Base-by-base conservation (phyloP, 2,329 filamentous ascomycete genomes). In the Cordyceps cicadae region DNA sequence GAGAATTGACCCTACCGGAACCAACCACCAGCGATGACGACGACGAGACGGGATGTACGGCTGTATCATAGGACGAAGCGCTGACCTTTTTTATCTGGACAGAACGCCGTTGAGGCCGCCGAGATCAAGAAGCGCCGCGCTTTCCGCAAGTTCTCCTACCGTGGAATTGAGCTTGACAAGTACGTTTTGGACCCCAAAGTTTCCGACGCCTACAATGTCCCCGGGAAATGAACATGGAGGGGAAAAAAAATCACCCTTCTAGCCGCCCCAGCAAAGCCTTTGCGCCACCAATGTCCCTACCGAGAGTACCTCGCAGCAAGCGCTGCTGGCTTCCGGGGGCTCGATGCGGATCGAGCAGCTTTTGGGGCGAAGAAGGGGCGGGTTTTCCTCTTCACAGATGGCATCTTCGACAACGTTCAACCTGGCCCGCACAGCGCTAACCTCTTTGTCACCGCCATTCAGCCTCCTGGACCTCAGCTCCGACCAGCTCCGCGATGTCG, bases 111-210 rank as follows among this genome's bases (percentile, higher is more conserved):
- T 85, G 90, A 94, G 86, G 93, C 93, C 81, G 93, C 92, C 78
- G 94, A 97, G 90, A 84, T 99, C 81, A 99, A 97, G 92, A 96
- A 90, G 87, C 96, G 89, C 85, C 96, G 94, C 93, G 84, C 92
- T 73, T 97, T 97, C 90, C 90, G 92, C 84, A 99, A 97, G 89
- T 99, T 97, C 79, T 94, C 92, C 72, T 99, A 97, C 90, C 90
- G 94, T 78, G 94, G 94, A 77, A 90, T 99, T 80, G 94, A 99
- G 81, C 92, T 99, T 79, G 94, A 99, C 80, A 90, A 96, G 93
- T 97, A 92, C 76, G 92, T 83, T 69, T 4, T 24, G 24, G 24
- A 24, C 24, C 24, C 24, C 24, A 2, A 24, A 24, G 24, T 24
- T 24, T 24, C 24, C 24, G 4, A 24, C 24, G n/a, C n/a, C n/a